Evolutionary conservation across 139 green algal species (phyloP), one percentile per base, ranked within the genome.

Genomic region (Picochlorum sp.): DNA sequence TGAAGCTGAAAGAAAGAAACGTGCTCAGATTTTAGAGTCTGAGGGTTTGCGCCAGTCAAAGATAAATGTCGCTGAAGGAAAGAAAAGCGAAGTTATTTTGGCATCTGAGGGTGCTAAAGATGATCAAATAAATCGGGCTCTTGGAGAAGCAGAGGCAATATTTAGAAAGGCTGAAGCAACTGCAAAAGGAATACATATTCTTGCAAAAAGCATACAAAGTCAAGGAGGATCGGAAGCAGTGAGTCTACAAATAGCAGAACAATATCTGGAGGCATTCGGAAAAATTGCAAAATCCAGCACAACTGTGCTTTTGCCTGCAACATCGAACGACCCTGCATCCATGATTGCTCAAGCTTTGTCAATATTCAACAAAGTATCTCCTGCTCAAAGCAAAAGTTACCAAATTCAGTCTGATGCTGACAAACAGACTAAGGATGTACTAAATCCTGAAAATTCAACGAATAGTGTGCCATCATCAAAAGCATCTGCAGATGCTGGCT

Each of bases 31-130:
- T 33, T 52, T 86, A 56, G 77, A 94, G 72, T 81, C 64, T 5
- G 89, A 96, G 78, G 90, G 89, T 4, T 40, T 84, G 50, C 55
- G 77, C 22, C 85, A 96, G 73, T 72, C 72, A 47, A 85, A 87
- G 57, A 96, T 98, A 72, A 98, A 98, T 63, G 76, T 90, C 33
- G 89, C 91, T 6, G 88, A 97, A 69, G 92, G 75, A 4, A 51
- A 86, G 53, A 97, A 97, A 70, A 53, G 57, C 2, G 59, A 85
- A 73, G 68, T 89, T 13, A 95, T 97, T 44, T 69, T 97, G 22
- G 63, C 69, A 2, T 96, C 91, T 0, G 87, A 96, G 71, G 92
- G 79, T 0, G 61, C 76, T 2, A 73, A 72, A 39, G 50, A 83
- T 67, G 79, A 94, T 33, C 55, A 79, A n/a, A 88, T 95, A 61